Evolutionary conservation across 495 filamentous ascomycete genomes (phyloP).

Genomic region (Neurospora sublineolata): DNA sequence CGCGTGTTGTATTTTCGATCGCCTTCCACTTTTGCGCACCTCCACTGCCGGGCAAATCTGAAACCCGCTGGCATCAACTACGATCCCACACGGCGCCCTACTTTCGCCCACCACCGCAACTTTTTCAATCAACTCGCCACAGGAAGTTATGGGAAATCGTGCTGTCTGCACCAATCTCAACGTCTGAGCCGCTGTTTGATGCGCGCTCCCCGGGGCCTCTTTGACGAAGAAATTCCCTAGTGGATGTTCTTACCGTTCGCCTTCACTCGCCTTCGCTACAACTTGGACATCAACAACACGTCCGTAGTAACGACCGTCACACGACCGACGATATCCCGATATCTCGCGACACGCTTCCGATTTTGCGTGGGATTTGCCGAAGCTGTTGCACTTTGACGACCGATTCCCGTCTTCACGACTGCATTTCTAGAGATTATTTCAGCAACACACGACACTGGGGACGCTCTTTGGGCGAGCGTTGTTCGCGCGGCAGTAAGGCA

Average conservation of each 20-base stretch:
- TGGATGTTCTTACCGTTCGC: neutral
- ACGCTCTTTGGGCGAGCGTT: neutral
- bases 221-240: neutral
- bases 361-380: neutral
- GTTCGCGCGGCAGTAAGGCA: conserved; percentile 4
- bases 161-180: neutral
- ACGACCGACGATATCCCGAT: neutral
- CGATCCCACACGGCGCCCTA: neutral
- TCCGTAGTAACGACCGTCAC: conserved; percentile 1
- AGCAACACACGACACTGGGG: neutral
- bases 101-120: neutral
- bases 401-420: neutral
- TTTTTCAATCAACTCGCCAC: neutral
- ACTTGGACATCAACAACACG: neutral
- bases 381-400: neutral
- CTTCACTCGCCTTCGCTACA: neutral
- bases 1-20: neutral
- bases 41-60: neutral
- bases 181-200: conserved; percentile 8
- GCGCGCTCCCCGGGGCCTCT: conserved; percentile 3
- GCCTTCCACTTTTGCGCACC: neutral
- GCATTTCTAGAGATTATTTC: neutral
- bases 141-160: conserved; percentile 10
- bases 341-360: neutral
- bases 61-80: neutral